Percentiles rank a stretch among this genome's conserved stretches.
Evolutionary conservation across 2,329 filamentous ascomycete species (phyloP).

Genomic region (Aspergillus chevalieri): DNA sequence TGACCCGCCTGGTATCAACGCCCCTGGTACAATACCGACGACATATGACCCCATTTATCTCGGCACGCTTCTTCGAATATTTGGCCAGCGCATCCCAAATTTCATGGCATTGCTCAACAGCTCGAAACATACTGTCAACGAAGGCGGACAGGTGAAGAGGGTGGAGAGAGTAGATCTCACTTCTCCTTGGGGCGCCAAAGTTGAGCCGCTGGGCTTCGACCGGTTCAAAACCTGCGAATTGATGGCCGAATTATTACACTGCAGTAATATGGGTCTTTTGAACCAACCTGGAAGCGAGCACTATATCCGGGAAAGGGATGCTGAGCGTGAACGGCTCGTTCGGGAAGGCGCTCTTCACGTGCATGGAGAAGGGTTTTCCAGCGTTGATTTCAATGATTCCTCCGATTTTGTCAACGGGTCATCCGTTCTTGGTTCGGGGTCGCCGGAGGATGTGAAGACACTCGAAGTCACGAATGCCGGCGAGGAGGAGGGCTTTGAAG

Average conservation of each 20-base stretch:
- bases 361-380: slow-evolving; percentile 42
- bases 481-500: slow-evolving; percentile 90
- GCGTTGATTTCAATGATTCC: slow-evolving; percentile 52
- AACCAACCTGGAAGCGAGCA: slow-evolving; percentile 89
- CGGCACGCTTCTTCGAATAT: slow-evolving; percentile 79
- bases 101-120: slow-evolving; percentile 90
- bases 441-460: slow-evolving; percentile 61
- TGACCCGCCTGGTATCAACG: slow-evolving; percentile 81
- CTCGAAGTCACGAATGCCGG: slow-evolving; percentile 74
- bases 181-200: slow-evolving; percentile 83
- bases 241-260: slow-evolving; percentile 95
- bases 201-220: slow-evolving; percentile 93
- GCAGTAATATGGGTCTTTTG: slow-evolving; percentile 94
- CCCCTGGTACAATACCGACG: slow-evolving; percentile 71
- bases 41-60: slow-evolving; percentile 92
- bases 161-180: slow-evolving; percentile 68
- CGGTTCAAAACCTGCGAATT: slow-evolving; percentile 98
- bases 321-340: slow-evolving; percentile 73
- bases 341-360: slow-evolving; percentile 64
- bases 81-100: slow-evolving; percentile 83
- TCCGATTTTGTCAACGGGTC: slow-evolving; percentile 40
- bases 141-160: slow-evolving; percentile 52
- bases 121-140: slow-evolving; percentile 53
- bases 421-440: slow-evolving; percentile 39
- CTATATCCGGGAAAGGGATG: slow-evolving; percentile 71